Percentiles rank a stretch among this genome's conserved stretches.
phyloP scores from a whole-genome alignment of 1,139 yeast genomes.

The Suhomyces coccinellae region DNA sequence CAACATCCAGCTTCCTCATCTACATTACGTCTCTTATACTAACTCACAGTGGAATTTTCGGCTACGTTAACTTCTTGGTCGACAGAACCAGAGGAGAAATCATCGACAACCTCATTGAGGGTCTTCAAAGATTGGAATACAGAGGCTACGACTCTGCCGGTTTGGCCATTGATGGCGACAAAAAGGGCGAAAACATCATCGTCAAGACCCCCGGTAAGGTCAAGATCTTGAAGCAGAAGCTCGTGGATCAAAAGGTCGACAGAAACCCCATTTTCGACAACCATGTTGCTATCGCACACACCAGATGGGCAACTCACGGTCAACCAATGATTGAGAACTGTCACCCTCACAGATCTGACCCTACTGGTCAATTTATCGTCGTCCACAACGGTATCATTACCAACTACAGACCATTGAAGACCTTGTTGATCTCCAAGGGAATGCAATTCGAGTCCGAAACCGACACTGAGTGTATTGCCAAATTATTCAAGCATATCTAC shows the following conservation, averaged over 20 bases:
- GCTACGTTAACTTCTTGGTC: slow-evolving; percentile 93
- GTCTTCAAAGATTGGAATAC: slow-evolving; percentile 90
- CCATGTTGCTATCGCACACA: slow-evolving; percentile 97
- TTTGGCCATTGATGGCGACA: slow-evolving; percentile 89
- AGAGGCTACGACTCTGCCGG: slow-evolving; percentile 99
- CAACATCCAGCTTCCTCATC: neutral
- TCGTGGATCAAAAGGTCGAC: slow-evolving; percentile 53
- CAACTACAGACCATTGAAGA: slow-evolving; percentile 86
- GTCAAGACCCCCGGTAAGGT: slow-evolving; percentile 94
- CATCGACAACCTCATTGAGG: slow-evolving; percentile 84
- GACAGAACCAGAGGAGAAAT: slow-evolving; percentile 92
- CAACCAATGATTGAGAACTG: slow-evolving; percentile 83
- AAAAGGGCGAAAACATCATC: slow-evolving; percentile 59
- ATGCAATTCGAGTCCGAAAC: slow-evolving; percentile 87
- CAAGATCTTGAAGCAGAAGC: slow-evolving; percentile 69
- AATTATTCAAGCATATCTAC: slow-evolving; percentile 86
- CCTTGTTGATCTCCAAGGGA: slow-evolving; percentile 78
- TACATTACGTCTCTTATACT: neutral
- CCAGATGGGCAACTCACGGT: slow-evolving; percentile 99
- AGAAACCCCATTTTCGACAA: slow-evolving; percentile 67
- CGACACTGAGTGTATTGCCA: slow-evolving; percentile 97
- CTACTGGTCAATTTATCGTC: slow-evolving; percentile 76
- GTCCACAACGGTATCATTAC: slow-evolving; percentile 99
- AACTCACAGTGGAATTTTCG: slow-evolving; percentile 81
- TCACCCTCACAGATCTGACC: slow-evolving; percentile 95